A percentile compares a stretch with the other conserved stretches of the same genome.
Conservation (phyloP, 176 grass and related monocot species). For the Stipa capillata region DNA sequence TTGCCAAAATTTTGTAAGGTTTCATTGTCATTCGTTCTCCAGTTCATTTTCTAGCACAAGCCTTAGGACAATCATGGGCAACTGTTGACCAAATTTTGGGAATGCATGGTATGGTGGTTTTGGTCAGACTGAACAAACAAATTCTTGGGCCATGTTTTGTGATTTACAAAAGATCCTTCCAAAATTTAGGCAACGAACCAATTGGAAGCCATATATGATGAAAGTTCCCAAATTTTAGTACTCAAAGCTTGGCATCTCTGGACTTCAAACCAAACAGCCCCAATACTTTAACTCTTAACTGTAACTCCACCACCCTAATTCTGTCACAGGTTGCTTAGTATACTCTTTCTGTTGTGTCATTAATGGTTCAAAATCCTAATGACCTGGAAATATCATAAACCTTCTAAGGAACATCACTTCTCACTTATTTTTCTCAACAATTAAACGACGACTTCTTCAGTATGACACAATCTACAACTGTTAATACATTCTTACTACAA, state of each 20-base stretch:
- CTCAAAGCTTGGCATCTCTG: no score
- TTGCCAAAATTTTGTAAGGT: background rate
- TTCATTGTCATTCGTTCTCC: background rate
- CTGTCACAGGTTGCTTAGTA: background rate
- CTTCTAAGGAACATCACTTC: no score
- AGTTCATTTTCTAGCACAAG: background rate
- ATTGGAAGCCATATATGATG: background rate
- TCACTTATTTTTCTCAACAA: no score
- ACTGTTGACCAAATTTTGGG: background rate
- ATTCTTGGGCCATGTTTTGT: background rate
- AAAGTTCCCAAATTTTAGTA: background rate
- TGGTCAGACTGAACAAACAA: background rate
- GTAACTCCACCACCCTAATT: background rate
- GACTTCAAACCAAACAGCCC: no score
- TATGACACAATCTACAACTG: background rate
- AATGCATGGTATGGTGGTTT: background rate
- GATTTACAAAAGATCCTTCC: background rate
- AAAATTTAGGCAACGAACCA: background rate
- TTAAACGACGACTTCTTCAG: background rate
- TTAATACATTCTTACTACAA: background rate
- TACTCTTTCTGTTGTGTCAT: no score
- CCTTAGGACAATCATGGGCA: background rate
- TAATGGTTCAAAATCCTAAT: no score
- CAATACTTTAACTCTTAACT: no score
- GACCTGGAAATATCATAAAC: no score